Percentiles rank a stretch among this genome's conserved stretches.
phyloP scores from a whole-genome alignment of 2,329 filamentous ascomycete species.

The Fusarium beomiforme region DNA sequence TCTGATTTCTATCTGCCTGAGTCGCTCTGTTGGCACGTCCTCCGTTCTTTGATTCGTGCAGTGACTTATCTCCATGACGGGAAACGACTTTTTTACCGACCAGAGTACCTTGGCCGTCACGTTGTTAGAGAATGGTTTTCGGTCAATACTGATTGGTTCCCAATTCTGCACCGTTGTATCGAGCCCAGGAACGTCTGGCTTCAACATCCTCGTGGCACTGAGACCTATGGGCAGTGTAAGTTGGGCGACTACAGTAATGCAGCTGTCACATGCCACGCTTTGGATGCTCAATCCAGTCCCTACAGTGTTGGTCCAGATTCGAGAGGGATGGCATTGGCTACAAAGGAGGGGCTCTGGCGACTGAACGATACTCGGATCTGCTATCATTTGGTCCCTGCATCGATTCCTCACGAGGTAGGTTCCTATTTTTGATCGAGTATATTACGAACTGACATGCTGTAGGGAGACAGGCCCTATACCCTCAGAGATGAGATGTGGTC shows the following conservation, averaged over 20 bases:
- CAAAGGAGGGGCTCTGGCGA: conserved; percentile 21
- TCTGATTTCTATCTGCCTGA: conserved; percentile 57
- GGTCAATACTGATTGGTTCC: conserved; percentile 58
- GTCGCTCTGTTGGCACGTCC: conserved; percentile 65
- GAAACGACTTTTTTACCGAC: conserved; percentile 40
- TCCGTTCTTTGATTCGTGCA: conserved; percentile 58
- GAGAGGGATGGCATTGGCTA: conserved; percentile 18
- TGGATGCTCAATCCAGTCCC: background rate
- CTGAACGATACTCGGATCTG: conserved; percentile 6
- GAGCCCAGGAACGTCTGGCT: conserved; percentile 61
- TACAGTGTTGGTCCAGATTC: background rate
- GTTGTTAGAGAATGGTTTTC: conserved; percentile 12
- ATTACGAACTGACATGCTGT: background rate
- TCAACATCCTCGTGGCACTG: conserved; percentile 56
- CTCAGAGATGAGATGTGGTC: conserved; percentile 51
- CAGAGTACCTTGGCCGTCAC: background rate
- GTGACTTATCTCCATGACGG: conserved; percentile 65
- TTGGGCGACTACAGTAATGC: conserved; percentile 59
- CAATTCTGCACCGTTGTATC: conserved; percentile 62
- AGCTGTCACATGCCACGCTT: conserved; percentile 51
- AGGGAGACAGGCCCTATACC: conserved; percentile 49
- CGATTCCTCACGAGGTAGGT: conserved; percentile 16
- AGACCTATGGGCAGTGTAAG: conserved; percentile 65
- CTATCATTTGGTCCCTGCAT: conserved; percentile 4
- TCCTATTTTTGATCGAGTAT: background rate